Percentiles rank a stretch among this genome's conserved stretches.
phyloP scores from a whole-genome alignment of 192 early-diverging fungal genomes.

The Dispira parvispora region DNA sequence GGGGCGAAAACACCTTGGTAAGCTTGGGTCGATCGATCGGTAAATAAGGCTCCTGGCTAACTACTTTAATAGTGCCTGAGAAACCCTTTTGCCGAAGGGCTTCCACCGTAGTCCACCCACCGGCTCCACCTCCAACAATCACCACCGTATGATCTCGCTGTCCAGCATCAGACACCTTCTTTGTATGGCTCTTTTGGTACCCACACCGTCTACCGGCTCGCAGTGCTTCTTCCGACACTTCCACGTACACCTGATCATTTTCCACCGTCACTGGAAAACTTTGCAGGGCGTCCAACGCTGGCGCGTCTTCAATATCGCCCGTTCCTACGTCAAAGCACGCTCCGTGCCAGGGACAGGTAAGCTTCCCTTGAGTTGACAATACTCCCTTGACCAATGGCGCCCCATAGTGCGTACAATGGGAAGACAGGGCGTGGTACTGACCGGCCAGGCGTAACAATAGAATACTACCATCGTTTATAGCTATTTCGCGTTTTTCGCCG shows the following conservation, averaged over 20 bases:
- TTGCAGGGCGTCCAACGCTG: constrained; percentile 20
- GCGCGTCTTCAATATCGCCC: constrained; percentile 28
- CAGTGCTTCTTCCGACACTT: constrained; percentile 17
- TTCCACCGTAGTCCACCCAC: constrained; percentile 27
- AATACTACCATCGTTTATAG: not conserved
- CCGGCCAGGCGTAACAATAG: not conserved
- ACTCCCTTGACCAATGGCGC: constrained; percentile 8
- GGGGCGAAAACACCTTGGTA: constrained; percentile 27
- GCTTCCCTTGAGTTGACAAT: not conserved
- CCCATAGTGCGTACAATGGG: constrained; percentile 7
- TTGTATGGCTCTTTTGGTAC: constrained; percentile 12
- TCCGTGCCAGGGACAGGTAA: constrained; percentile 21
- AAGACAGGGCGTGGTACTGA: constrained; percentile 2
- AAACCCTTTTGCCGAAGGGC: constrained; percentile 30
- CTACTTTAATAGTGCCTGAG: constrained; percentile 24
- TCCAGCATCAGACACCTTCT: constrained; percentile 7
- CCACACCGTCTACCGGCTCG: constrained; percentile 12
- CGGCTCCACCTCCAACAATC: constrained; percentile 34
- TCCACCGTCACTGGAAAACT: constrained; percentile 20
- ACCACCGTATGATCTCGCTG: constrained; percentile 7
- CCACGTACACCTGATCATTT: constrained; percentile 22
- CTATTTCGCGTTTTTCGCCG: not conserved
- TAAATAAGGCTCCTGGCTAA: constrained; percentile 30
- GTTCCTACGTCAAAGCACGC: constrained; percentile 21
- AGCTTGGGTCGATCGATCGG: constrained; percentile 42